Conservation (phyloP, 768 basidiomycete species). For the Chalciporus chontae region DNA sequence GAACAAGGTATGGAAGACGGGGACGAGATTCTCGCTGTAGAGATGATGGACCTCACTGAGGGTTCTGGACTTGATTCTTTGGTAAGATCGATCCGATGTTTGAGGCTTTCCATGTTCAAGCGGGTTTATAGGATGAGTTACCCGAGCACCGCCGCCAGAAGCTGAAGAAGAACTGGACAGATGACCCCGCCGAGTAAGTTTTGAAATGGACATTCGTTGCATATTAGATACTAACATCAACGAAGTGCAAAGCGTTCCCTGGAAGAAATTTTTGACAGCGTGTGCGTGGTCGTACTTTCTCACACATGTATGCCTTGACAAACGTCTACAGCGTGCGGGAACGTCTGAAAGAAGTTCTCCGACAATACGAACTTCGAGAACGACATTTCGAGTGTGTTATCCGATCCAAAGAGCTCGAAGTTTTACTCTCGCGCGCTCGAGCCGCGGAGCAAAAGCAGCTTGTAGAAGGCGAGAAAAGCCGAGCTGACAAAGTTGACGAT, state of each 20-base stretch:
- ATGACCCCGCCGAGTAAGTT: slow-evolving; percentile 70
- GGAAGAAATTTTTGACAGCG: slow-evolving; percentile 81
- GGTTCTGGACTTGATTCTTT: slow-evolving; percentile 57
- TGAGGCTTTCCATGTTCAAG: slow-evolving; percentile 1
- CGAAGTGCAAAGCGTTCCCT: slow-evolving; percentile 67
- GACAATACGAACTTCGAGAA: slow-evolving; percentile 87
- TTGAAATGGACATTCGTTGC: slow-evolving; percentile 4
- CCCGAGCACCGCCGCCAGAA: slow-evolving; percentile 62
- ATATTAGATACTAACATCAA: neutral
- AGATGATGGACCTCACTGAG: slow-evolving; percentile 87
- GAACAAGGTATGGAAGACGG: slow-evolving; percentile 85
- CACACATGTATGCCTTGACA: neutral
- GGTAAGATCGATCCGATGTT: slow-evolving; percentile 39
- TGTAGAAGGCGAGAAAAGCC: slow-evolving; percentile 67
- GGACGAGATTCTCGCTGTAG: slow-evolving; percentile 86
- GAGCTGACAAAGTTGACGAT: slow-evolving; percentile 66
- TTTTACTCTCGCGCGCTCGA: slow-evolving; percentile 80
- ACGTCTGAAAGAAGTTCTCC: slow-evolving; percentile 81
- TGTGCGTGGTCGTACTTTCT: slow-evolving; percentile 50
- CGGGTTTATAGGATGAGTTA: slow-evolving; percentile 52
- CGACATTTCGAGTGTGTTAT: slow-evolving; percentile 91
- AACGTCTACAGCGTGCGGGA: slow-evolving; percentile 61
- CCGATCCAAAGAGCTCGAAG: slow-evolving; percentile 88
- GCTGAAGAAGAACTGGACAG: slow-evolving; percentile 79
- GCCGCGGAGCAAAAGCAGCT: slow-evolving; percentile 85